Conservation (phyloP, 2,329 filamentous ascomycete species). For the Aspergillus latus region DNA sequence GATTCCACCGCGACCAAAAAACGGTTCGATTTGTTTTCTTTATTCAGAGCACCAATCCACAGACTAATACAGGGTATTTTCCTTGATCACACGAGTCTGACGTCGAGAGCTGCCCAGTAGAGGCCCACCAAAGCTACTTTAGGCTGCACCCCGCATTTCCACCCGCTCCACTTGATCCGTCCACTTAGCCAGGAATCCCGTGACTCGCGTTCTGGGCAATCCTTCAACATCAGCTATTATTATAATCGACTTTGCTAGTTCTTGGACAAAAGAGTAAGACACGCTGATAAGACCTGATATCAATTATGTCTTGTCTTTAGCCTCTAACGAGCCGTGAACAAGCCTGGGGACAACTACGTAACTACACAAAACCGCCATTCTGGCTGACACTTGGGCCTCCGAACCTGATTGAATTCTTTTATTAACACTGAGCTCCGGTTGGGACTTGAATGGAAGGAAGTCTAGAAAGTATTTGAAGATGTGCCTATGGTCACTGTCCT, state of each 20-base stretch:
- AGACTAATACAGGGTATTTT: background rate
- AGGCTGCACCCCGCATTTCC: conserved; percentile 41
- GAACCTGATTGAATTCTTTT: no score
- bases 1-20: background rate
- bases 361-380: no score
- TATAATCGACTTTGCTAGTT: no score
- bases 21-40: no score
- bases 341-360: background rate
- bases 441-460: no score
- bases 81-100: conserved; percentile 33
- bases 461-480: no score
- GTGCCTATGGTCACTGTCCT: no score
- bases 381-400: no score
- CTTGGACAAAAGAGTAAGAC: background rate
- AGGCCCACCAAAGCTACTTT: conserved; percentile 27
- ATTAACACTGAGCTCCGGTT: no score
- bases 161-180: conserved; percentile 22
- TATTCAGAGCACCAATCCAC: background rate
- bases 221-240: no score
- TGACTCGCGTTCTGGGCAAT: background rate
- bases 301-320: no score
- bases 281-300: background rate
- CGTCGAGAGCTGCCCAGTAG: conserved; percentile 25
- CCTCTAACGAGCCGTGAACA: background rate
- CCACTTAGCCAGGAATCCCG: background rate